Conservation (phyloP, 331 rosid genomes). For the Malus hybrid region DNA sequence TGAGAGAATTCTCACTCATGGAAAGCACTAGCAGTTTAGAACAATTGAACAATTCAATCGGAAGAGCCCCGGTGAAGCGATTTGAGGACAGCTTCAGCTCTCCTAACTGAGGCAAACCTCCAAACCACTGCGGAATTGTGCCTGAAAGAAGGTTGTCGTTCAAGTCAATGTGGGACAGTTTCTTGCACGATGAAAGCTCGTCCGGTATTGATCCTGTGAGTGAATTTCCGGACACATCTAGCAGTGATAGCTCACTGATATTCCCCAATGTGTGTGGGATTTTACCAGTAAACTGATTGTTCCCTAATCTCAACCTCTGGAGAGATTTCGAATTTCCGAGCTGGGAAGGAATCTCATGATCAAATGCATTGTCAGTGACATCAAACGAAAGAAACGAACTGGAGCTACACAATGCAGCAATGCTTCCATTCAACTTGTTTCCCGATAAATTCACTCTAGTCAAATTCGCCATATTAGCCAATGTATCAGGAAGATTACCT, state of each 20-base stretch:
- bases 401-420: conserved; percentile 58
- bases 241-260: conserved; percentile 37
- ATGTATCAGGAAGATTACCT: conserved; percentile 70
- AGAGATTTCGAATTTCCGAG: conserved; percentile 60
- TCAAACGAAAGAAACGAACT: conserved; percentile 59
- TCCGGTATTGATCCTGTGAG: conserved; percentile 65
- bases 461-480: conserved; percentile 48
- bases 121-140: conserved; percentile 60
- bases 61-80: conserved; percentile 53
- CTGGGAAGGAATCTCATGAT: conserved; percentile 56
- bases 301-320: conserved; percentile 62
- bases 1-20: conserved; percentile 50
- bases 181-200: conserved; percentile 65
- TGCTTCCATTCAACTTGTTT: conserved; percentile 67
- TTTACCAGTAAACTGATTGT: conserved; percentile 59
- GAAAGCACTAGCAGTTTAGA: conserved; percentile 63
- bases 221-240: conserved; percentile 69
- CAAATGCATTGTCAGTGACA: conserved; percentile 57
- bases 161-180: conserved; percentile 54
- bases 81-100: conserved; percentile 68
- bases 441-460: conserved; percentile 70
- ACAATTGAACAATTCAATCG: conserved; percentile 55
- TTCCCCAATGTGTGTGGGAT: conserved; percentile 66
- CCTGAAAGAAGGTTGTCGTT: conserved; percentile 59
- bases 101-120: conserved; percentile 55